Conservation (phyloP, 1,139 yeast species). For the Kodamaea derodonti region DNA sequence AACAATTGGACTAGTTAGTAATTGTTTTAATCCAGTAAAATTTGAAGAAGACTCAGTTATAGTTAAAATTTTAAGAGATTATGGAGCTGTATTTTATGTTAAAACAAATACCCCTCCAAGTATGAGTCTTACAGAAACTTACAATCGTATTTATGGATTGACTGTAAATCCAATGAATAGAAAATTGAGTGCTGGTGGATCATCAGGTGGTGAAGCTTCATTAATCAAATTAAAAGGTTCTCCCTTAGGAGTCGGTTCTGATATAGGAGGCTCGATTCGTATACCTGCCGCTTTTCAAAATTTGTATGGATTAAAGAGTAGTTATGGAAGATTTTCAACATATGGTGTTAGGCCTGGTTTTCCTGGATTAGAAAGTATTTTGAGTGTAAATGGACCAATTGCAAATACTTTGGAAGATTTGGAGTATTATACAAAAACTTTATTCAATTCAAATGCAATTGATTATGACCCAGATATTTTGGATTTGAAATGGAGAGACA, state of each 20-base stretch:
- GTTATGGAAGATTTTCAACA: conserved; percentile 49
- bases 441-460: conserved; percentile 29
- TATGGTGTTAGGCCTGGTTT: conserved; percentile 49
- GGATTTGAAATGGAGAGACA: conserved; percentile 28
- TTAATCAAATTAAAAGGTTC: conserved; percentile 36
- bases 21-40: conserved; percentile 19
- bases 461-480: conserved; percentile 25
- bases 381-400: conserved; percentile 33
- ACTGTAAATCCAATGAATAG: conserved; percentile 30
- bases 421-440: conserved; percentile 22
- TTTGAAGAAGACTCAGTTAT: conserved; percentile 24
- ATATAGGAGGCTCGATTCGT: conserved; percentile 57
- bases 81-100: conserved; percentile 32
- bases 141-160: conserved; percentile 28
- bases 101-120: conserved; percentile 35
- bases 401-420: conserved; percentile 23
- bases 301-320: conserved; percentile 42
- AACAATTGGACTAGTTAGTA: conserved; percentile 42
- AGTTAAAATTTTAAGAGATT: conserved; percentile 19
- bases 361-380: conserved; percentile 45
- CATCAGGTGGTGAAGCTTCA: conserved; percentile 37
- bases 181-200: conserved; percentile 32
- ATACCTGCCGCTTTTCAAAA: conserved; percentile 45
- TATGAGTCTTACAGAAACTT: conserved; percentile 36
- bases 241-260: conserved; percentile 50